phyloP scores from a whole-genome alignment of 495 filamentous ascomycete genomes.

The Pyronema omphalodes region DNA sequence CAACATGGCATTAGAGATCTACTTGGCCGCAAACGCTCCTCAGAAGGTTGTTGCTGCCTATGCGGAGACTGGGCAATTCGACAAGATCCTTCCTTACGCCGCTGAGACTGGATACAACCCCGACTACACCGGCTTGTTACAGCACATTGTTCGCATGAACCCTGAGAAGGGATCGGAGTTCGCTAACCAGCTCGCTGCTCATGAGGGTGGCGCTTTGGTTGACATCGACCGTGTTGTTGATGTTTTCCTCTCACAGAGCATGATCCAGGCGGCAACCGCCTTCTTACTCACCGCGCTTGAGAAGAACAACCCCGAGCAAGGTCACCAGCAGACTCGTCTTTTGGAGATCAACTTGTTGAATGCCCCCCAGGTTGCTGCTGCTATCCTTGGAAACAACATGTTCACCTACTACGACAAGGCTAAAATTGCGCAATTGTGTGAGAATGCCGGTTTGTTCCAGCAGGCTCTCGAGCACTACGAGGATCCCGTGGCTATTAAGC shows the following conservation, averaged over 20 bases:
- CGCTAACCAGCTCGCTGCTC: conserved; percentile 67
- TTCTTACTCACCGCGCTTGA: conserved; percentile 90
- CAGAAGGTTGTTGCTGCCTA: conserved; percentile 88
- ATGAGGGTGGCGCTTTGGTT: conserved; percentile 66
- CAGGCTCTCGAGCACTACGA: conserved; percentile 89
- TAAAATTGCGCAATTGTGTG: conserved; percentile 73
- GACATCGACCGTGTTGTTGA: conserved; percentile 92
- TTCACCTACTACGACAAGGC: conserved; percentile 88
- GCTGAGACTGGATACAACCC: conserved; percentile 68
- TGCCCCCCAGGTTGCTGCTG: conserved; percentile 91
- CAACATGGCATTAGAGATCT: conserved; percentile 66
- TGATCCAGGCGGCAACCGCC: conserved; percentile 92
- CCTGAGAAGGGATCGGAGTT: conserved; percentile 93
- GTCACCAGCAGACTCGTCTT: conserved; percentile 76
- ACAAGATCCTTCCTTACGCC: conserved; percentile 83
- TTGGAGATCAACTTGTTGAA: conserved; percentile 96
- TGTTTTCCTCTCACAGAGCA: conserved; percentile 91
- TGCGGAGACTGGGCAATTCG: conserved; percentile 89
- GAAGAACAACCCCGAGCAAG: conserved; percentile 87
- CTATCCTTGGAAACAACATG: conserved; percentile 92
- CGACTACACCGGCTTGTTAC: conserved; percentile 75
- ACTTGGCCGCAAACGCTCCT: conserved; percentile 67
- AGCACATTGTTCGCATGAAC: conserved; percentile 81
- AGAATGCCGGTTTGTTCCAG: conserved; percentile 70
- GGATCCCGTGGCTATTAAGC: conserved; percentile 75